A percentile compares a stretch with the other conserved stretches of the same genome.
Conservation (phyloP, 257 asterid genomes). For the Eucommia ulmoides region DNA sequence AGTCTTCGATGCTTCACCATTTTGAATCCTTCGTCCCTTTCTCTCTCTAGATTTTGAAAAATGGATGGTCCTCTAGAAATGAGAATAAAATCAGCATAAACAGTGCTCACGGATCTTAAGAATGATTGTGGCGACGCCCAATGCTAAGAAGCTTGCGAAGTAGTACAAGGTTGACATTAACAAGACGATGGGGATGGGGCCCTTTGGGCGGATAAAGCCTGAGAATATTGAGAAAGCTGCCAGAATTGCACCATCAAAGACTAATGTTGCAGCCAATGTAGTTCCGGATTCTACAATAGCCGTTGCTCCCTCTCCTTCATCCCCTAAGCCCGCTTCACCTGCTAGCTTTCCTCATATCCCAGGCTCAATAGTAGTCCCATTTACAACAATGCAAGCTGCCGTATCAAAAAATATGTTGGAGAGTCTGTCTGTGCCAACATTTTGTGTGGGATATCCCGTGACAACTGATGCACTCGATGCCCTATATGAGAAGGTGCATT, state of each 20-base stretch:
- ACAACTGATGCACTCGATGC: constrained; percentile 59
- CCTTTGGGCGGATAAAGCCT: constrained; percentile 74
- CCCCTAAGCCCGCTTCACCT: constrained; percentile 21
- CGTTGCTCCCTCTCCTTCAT: constrained; percentile 19
- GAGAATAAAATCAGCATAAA: too few species aligned
- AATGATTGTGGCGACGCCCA: constrained; percentile 62
- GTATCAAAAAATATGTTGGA: constrained; percentile 76
- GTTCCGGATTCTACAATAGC: constrained; percentile 17
- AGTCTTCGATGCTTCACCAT: too few species aligned
- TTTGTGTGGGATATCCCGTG: constrained; percentile 68
- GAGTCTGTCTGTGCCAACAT: constrained; percentile 62
- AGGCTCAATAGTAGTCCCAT: constrained; percentile 56
- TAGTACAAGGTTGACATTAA: constrained; percentile 59
- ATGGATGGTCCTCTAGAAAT: too few species aligned
- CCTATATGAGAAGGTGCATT: constrained; percentile 56
- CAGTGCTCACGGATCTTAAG: too few species aligned
- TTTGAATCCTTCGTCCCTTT: too few species aligned
- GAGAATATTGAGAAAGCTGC: constrained; percentile 92
- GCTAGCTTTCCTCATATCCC: constrained; percentile 45
- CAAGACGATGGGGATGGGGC: constrained; percentile 69
- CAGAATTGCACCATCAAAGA: constrained; percentile 42
- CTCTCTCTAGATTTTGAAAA: too few species aligned
- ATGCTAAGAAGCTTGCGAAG: constrained; percentile 82
- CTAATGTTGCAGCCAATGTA: constrained; percentile 16
- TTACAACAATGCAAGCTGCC: constrained; percentile 74